Base-by-base conservation (phyloP, 177 flowering plant genomes). In the Vitis hybrid region DNA sequence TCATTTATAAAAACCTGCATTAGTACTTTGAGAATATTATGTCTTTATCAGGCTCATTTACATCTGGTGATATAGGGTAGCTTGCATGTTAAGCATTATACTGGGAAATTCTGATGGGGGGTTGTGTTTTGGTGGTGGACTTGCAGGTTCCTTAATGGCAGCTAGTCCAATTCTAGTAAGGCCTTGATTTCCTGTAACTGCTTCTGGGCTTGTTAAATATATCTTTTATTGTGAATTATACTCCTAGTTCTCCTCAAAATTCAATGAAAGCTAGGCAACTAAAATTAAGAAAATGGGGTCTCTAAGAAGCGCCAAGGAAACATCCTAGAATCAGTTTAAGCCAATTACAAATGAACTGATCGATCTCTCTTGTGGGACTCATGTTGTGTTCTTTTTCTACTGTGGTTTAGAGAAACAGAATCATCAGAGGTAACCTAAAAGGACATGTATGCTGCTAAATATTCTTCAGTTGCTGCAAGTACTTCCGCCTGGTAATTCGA, bases 81-180 rank as follows among this genome's bases (percentile, higher is more conserved):
- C 62, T 5, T 3, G 67, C 14, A 11, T 66, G 71, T 31, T 71
- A 2, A 71, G 64, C 28, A 31, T 67, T 24, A 4, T 63, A 11
- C 20, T 71, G 28, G 75, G 72, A 0, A 28, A 56, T 0, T 38
- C 75, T 49, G 68, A 67, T 2, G 44, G 8, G 44, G 9, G 28
- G 28, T 24, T 24, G 28, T 24, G 71, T 66, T 66, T 76, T 63
- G 78, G 78, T 28, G 78, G 78, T 12, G 56, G 6, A 24, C 49
- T 76, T 62, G 68, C 53, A 6, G 69, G 78, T 33, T 24, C 68
- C 11, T 11, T 76, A 1, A 49, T 76, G 24, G 72, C 75, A 20
- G 71, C 71, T 28, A 47, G 68, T 18, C 75, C 71, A n/a, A 33
- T 62, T 49, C 73, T 28, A 50, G 78, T 71, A 69, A 8, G 59